Conservation (phyloP, 2,329 filamentous ascomycete genomes). For the Cordyceps farinosa region DNA sequence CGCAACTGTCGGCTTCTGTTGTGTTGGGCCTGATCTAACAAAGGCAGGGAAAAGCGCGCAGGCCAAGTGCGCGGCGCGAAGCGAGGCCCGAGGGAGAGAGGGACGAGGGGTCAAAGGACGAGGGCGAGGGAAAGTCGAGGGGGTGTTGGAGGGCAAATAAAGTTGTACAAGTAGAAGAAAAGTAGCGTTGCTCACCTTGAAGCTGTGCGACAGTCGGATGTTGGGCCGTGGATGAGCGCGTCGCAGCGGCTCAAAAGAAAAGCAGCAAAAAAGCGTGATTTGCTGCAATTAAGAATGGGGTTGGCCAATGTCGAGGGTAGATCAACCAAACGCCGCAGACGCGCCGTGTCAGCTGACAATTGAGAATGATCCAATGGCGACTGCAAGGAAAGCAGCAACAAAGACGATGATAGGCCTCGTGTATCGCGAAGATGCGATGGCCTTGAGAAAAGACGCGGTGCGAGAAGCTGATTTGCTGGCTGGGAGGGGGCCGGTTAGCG, state of each 20-base stretch:
- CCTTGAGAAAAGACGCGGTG: constrained; percentile 17
- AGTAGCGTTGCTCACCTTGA: constrained; percentile 6
- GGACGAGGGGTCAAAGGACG: neutral
- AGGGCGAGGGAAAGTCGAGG: neutral
- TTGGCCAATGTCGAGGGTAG: constrained; percentile 21
- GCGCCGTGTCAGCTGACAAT: constrained; percentile 50
- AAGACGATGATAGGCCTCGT: constrained; percentile 51
- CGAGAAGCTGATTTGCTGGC: constrained; percentile 19
- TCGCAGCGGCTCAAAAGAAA: constrained; percentile 12
- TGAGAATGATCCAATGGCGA: constrained; percentile 44
- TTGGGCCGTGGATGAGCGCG: constrained; percentile 14
- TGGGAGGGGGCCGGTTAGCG: constrained; percentile 18
- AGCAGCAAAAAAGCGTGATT: constrained; percentile 11
- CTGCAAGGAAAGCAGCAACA: constrained; percentile 32
- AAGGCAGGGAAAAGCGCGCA: constrained; percentile 16
- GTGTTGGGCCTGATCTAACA: constrained; percentile 5
- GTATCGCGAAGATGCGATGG: constrained; percentile 37
- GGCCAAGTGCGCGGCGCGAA: constrained; percentile 14
- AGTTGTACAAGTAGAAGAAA: neutral
- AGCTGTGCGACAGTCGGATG: constrained; percentile 16
- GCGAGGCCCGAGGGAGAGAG: neutral
- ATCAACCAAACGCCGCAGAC: constrained; percentile 33
- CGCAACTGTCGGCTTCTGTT: constrained; percentile 11
- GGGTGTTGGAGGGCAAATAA: neutral
- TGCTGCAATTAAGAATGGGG: constrained; percentile 9